These are phyloP conservation scores for Prunus davidiana DNA, from an alignment of 306 rosid genomes.

Conservation along the genomic window DNA sequence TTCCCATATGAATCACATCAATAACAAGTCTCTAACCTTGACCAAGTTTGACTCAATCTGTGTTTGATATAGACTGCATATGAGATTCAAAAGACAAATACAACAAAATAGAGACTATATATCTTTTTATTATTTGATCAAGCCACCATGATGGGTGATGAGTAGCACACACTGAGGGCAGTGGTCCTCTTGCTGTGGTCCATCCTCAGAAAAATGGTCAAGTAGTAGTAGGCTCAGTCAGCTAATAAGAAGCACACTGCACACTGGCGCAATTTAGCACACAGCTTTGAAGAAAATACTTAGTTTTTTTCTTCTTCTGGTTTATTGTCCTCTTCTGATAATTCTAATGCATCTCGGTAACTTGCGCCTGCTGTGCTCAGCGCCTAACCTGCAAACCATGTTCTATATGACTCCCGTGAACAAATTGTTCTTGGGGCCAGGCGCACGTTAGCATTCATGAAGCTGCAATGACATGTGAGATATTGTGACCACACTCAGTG, in stretches of 20 bases:
- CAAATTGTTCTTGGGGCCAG: slow-evolving; percentile 2
- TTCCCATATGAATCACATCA: not conserved
- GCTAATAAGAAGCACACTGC: not conserved
- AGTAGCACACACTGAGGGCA: not conserved
- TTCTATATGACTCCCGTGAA: not conserved
- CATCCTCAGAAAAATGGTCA: not conserved
- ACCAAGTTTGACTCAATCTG: not conserved
- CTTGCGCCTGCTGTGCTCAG: slow-evolving; percentile 33
- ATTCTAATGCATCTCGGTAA: slow-evolving; percentile 26
- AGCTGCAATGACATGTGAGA: not conserved
- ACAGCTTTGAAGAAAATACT: not conserved
- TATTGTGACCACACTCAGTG: not conserved
- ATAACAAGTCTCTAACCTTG: not conserved
- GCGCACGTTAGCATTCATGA: slow-evolving; percentile 7
- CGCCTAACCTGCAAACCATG: slow-evolving; percentile 13
- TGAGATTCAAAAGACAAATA: not conserved
- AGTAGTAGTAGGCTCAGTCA: not conserved
- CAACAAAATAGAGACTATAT: not conserved
- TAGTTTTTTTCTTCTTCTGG: not conserved
- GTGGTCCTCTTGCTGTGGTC: slow-evolving; percentile 2
- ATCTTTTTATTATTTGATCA: not conserved
- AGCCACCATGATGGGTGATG: not conserved
- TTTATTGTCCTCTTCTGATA: slow-evolving; percentile 21
- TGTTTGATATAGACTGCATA: not conserved
- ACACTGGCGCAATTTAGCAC: not conserved